Conservation (phyloP, 345 rosid genomes). For the Salix exigua region DNA sequence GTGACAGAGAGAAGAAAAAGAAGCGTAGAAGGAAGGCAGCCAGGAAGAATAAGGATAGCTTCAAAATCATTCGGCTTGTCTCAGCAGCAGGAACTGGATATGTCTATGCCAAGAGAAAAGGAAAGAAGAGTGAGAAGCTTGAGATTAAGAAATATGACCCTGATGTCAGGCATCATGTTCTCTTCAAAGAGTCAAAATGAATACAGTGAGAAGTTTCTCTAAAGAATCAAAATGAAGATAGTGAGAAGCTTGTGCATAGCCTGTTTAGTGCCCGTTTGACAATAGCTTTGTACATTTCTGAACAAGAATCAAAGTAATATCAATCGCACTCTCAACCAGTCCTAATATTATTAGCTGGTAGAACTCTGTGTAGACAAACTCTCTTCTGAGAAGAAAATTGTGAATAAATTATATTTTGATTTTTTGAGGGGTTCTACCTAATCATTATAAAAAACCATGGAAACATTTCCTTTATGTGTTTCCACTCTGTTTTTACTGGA, state of each 20-base stretch:
- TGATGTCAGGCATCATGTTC: conserved; percentile 10
- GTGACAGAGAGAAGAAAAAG: conserved; percentile 25
- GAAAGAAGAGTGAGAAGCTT: conserved; percentile 23
- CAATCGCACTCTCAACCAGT: no score
- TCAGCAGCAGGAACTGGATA: conserved; percentile 26
- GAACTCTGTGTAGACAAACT: no score
- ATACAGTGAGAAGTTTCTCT: background rate
- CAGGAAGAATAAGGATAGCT: conserved; percentile 18
- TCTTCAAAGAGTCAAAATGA: conserved; percentile 21
- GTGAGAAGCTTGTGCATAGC: background rate
- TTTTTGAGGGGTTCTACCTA: no score
- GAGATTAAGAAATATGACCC: conserved; percentile 35
- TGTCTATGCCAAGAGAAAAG: conserved; percentile 27
- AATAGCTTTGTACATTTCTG: no score
- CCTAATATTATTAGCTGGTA: no score
- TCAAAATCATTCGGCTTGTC: conserved; percentile 18
- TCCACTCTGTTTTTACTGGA: no score
- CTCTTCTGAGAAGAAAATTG: no score
- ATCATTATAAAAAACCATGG: no score
- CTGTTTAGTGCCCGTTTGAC: no score
- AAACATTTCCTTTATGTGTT: no score
- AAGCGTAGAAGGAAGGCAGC: conserved; percentile 28
- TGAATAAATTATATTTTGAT: no score
- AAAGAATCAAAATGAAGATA: conserved; percentile 16
- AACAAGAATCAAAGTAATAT: no score